These are phyloP conservation scores for Fusarium sp. DNA, from an alignment of 2,329 filamentous ascomycete genomes.

Conservation along the genomic window DNA sequence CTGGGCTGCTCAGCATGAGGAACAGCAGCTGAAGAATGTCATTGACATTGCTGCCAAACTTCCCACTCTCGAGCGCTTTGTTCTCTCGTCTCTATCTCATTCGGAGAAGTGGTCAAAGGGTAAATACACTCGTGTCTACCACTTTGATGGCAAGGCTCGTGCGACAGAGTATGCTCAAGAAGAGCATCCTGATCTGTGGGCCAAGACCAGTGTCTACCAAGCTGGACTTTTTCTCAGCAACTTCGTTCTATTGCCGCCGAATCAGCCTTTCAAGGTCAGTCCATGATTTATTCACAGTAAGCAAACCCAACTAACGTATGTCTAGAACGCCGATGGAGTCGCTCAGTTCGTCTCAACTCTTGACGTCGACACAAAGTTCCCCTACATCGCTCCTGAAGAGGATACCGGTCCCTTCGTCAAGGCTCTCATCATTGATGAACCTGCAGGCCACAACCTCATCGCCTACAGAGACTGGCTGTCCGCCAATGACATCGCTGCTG, in stretches of 20 bases:
- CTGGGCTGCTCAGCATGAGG: slow-evolving; percentile 45
- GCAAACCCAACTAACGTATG: not conserved
- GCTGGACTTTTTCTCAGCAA: slow-evolving; percentile 34
- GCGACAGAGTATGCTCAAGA: slow-evolving; percentile 43
- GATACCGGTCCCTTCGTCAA: slow-evolving; percentile 40
- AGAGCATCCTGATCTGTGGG: slow-evolving; percentile 31
- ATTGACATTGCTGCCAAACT: slow-evolving; percentile 50
- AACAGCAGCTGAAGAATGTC: slow-evolving; percentile 50
- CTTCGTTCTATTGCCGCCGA: not conserved
- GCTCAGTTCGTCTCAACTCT: slow-evolving; percentile 33
- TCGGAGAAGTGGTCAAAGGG: slow-evolving; percentile 51
- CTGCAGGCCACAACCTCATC: slow-evolving; percentile 36
- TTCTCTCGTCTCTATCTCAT: slow-evolving; percentile 52
- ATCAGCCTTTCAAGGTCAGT: slow-evolving; percentile 19
- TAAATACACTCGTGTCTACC: slow-evolving; percentile 53
- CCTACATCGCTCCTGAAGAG: slow-evolving; percentile 40
- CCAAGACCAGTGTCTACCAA: slow-evolving; percentile 37
- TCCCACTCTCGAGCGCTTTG: slow-evolving; percentile 49
- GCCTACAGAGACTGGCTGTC: slow-evolving; percentile 40
- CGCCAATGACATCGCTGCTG: slow-evolving; percentile 18
- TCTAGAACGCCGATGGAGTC: slow-evolving; percentile 28
- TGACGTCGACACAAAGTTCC: slow-evolving; percentile 28
- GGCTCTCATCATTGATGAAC: slow-evolving; percentile 31
- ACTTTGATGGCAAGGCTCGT: slow-evolving; percentile 55
- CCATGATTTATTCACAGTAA: accelerated